Evolutionary conservation across 2,329 filamentous ascomycete genomes (phyloP), one percentile per base, ranked within the genome.

Genomic region (Didymella lethalis): DNA sequence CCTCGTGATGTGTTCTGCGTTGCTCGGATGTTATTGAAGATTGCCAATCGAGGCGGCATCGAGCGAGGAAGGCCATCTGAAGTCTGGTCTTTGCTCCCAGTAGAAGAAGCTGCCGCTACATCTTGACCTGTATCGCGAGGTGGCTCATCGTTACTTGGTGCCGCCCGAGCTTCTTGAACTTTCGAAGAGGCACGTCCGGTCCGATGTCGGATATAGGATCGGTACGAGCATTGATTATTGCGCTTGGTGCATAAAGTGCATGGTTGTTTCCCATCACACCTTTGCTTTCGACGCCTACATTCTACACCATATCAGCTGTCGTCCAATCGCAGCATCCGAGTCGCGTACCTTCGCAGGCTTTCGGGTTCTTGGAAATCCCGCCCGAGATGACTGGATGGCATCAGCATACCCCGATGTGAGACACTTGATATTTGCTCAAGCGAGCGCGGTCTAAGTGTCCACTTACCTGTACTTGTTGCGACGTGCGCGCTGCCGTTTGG

Each of bases 21-120:
- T 6, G 57, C 57, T 16, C 57, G 52, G 4, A 60, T 55, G 34
- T 60, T 60, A 25, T 60, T 60, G 36, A 60, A 60, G 8, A 60
- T 60, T 7, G 41, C 32, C 10, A 60, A 14, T 8, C 57, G 57
- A 45, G 47, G 47, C 6, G 57, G 57, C 52, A 60, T 55, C 0
- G 57, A 36, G 7, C 28, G 46, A 34, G 56, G 47, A 4, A 51
- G 47, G 14, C 46, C 49, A 25, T 43, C n/a, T 18, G 32, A 23
- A 28, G 29, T 12, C 4, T 11, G 4, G 12, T 41, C n/a, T 5
- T 36, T 25, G 18, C 26, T 11, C 6, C 4, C 16, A 12, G 2
- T 16, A 8, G 3, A 4, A 6, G 36, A 5, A 18, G 11, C 25
- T 20, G 38, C 14, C 5, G 16, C 23, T 12, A 16, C 10, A 5